phyloP scores from a whole-genome alignment of 2,329 filamentous ascomycete genomes.

The Cytospora chrysosperma region DNA sequence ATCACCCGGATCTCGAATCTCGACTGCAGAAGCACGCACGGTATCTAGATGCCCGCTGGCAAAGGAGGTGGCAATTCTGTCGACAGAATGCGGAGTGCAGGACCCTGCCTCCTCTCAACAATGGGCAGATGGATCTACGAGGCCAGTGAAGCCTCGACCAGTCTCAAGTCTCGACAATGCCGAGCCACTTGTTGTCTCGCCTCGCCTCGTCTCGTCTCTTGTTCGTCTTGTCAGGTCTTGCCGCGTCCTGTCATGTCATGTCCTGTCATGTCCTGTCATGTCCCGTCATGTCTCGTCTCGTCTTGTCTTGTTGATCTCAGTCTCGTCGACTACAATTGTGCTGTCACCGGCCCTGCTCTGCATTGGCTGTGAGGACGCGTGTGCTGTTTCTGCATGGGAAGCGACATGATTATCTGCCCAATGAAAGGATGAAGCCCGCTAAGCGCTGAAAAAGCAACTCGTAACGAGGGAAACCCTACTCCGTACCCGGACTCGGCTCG shows the following conservation, averaged over 20 bases:
- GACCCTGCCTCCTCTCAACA: neutral
- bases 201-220: too few relatives aligned
- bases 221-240: too few relatives aligned
- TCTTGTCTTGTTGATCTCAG: neutral
- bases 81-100: conserved; percentile 13
- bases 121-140: neutral
- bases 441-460: conserved; percentile 21
- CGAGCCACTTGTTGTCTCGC: conserved; percentile 1
- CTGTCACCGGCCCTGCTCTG: neutral
- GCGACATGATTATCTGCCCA: conserved; percentile 10
- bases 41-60: neutral
- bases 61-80: conserved; percentile 4
- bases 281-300: neutral
- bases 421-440: conserved; percentile 22
- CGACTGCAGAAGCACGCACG: too few relatives aligned
- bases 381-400: conserved; percentile 10
- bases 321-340: conserved; percentile 1
- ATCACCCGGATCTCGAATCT: conserved; percentile 1
- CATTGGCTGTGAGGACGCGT: conserved; percentile 13
- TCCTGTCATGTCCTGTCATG: too few relatives aligned
- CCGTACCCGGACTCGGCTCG: conserved; percentile 5
- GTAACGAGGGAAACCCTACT: conserved; percentile 4
- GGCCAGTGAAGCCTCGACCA: conserved; percentile 1
- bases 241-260: too few relatives aligned
- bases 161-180: neutral